Evolutionary conservation across 805 yeast species (phyloP).

Genomic region (Candida caryicola): DNA sequence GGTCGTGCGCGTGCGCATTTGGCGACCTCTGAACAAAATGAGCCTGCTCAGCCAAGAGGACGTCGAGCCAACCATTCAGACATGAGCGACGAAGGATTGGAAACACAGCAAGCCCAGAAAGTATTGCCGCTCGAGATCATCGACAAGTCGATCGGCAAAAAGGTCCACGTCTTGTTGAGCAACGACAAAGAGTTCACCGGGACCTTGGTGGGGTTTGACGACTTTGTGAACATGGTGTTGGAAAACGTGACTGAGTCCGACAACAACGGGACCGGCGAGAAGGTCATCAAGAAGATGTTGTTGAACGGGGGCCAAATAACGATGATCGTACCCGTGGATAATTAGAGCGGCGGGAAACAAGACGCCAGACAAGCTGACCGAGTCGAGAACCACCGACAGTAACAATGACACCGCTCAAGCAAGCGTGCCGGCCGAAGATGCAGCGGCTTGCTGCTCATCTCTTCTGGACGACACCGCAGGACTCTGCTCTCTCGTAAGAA

Average conservation of each 20-base stretch:
- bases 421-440: background rate
- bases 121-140: conserved; percentile 79
- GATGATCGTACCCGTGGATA: conserved; percentile 42
- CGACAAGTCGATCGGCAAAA: conserved; percentile 81
- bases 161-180: conserved; percentile 67
- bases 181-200: conserved; percentile 80
- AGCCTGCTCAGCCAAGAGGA: no score
- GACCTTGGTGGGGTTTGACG: conserved; percentile 87
- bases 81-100: conserved; percentile 2
- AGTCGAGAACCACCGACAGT: no score
- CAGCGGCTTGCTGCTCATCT: background rate
- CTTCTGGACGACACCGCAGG: no score
- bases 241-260: conserved; percentile 70
- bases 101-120: conserved; percentile 4
- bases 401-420: background rate
- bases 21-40: no score
- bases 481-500: no score
- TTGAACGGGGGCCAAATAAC: conserved; percentile 71
- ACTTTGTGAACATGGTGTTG: conserved; percentile 87
- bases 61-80: no score
- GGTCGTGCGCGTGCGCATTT: no score
- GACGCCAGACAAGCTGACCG: no score
- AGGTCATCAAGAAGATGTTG: conserved; percentile 55
- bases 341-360: background rate
- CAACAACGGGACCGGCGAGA: conserved; percentile 42